These are phyloP conservation scores for Colletotrichum sp. DNA, from an alignment of 2,329 filamentous ascomycete species.

Conservation along the genomic window DNA sequence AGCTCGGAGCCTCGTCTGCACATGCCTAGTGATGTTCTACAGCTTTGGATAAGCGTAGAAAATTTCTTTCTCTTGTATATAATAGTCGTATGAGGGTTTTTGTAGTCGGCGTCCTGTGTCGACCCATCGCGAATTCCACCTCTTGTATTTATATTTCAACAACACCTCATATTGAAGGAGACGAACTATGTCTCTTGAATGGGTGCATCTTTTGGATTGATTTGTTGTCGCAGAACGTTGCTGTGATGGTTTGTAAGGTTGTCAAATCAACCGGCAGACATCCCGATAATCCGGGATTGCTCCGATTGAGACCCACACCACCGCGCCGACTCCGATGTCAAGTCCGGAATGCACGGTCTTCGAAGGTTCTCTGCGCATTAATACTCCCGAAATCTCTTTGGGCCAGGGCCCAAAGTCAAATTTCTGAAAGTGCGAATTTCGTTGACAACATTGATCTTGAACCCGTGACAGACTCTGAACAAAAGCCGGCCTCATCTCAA, in stretches of 20 bases:
- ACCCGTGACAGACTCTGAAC: background rate
- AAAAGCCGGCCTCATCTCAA: background rate
- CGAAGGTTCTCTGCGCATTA: background rate
- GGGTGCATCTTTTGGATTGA: background rate
- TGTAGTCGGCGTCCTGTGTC: background rate
- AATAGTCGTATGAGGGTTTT: background rate
- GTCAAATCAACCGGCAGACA: background rate
- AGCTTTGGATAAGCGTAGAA: background rate
- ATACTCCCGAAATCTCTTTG: background rate
- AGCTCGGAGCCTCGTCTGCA: rapidly evolving
- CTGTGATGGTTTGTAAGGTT: background rate
- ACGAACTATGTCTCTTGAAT: background rate
- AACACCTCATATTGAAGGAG: background rate
- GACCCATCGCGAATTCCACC: background rate
- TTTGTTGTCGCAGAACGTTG: rapidly evolving
- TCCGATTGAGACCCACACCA: background rate
- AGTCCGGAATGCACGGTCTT: background rate
- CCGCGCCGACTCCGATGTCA: background rate
- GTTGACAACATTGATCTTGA: background rate
- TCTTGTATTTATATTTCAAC: background rate
- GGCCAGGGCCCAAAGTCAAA: rapidly evolving
- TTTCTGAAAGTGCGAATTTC: background rate
- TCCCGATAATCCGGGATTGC: background rate
- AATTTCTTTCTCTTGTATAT: background rate
- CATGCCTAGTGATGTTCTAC: background rate